phyloP scores from a whole-genome alignment of 1,139 yeast species.

The Sugiyamaella japonica region DNA sequence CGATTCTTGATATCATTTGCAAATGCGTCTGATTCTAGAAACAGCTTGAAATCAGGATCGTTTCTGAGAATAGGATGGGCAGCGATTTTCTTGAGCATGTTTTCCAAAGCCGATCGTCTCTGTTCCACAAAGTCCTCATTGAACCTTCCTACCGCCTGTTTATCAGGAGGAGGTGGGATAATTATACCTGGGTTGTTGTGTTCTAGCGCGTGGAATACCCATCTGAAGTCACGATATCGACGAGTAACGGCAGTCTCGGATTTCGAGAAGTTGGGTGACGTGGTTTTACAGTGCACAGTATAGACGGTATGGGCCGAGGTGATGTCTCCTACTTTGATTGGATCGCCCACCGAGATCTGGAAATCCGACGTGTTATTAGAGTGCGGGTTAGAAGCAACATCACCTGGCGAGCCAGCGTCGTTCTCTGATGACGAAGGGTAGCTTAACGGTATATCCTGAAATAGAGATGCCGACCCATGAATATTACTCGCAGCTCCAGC shows the following conservation, averaged over 20 bases:
- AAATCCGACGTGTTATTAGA: slow-evolving; percentile 31
- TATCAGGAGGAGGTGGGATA: slow-evolving; percentile 96
- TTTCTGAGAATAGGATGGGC: slow-evolving; percentile 55
- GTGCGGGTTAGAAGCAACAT: neutral
- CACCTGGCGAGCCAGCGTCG: slow-evolving; percentile 8
- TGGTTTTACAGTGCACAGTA: slow-evolving; percentile 63
- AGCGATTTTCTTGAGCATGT: slow-evolving; percentile 74
- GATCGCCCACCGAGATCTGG: slow-evolving; percentile 82
- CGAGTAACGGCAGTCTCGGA: slow-evolving; percentile 59
- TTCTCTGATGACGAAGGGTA: slow-evolving; percentile 1
- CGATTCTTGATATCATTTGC: slow-evolving; percentile 47
- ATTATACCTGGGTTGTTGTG: slow-evolving; percentile 86
- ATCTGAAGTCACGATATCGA: slow-evolving; percentile 76
- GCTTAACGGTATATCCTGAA: slow-evolving; percentile 24
- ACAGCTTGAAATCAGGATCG: slow-evolving; percentile 76
- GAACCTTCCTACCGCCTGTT: slow-evolving; percentile 87
- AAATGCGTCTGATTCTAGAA: slow-evolving; percentile 74
- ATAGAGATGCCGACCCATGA: slow-evolving; percentile 8
- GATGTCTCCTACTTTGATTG: slow-evolving; percentile 86
- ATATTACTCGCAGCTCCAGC: neutral
- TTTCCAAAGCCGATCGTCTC: slow-evolving; percentile 82
- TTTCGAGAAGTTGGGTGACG: slow-evolving; percentile 43
- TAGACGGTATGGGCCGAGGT: slow-evolving; percentile 89
- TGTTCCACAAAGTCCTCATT: slow-evolving; percentile 86
- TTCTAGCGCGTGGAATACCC: slow-evolving; percentile 89